A percentile compares a stretch with the other conserved stretches of the same genome.
phyloP scores from a whole-genome alignment of 495 filamentous ascomycete genomes.

The Penicillium tannophilum region DNA sequence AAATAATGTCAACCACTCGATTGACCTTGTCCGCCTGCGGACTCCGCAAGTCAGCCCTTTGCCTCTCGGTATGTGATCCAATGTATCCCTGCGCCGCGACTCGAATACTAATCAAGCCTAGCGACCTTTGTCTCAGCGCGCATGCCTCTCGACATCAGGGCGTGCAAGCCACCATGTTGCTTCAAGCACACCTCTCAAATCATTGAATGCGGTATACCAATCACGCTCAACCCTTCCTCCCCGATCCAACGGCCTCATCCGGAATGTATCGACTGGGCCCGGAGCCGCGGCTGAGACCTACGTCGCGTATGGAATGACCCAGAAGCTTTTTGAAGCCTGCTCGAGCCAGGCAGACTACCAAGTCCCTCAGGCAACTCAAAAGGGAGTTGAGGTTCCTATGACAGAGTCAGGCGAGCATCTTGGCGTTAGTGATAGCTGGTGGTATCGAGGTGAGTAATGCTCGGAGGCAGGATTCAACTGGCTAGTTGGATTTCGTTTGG shows the following conservation, averaged over 20 bases:
- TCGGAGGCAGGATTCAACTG: not conserved
- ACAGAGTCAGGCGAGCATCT: conserved; percentile 76
- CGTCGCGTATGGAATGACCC: conserved; percentile 73
- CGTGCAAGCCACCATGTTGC: conserved; percentile 5
- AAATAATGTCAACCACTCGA: conserved; percentile 25
- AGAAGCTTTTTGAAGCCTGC: conserved; percentile 78
- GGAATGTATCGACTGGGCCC: conserved; percentile 34
- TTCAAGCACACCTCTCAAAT: conserved; percentile 1
- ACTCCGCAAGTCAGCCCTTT: conserved; percentile 10
- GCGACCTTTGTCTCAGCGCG: conserved; percentile 15
- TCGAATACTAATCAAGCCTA: conserved; percentile 8
- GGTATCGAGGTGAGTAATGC: conserved; percentile 68
- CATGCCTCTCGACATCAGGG: conserved; percentile 12
- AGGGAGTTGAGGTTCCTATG: conserved; percentile 58
- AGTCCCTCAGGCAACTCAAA: conserved; percentile 58
- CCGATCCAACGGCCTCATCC: conserved; percentile 31
- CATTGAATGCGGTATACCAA: conserved; percentile 11
- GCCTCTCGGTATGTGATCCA: conserved; percentile 18
- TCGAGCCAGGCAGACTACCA: conserved; percentile 73
- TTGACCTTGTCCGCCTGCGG: conserved; percentile 23
- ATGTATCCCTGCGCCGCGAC: not conserved
- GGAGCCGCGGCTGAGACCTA: conserved; percentile 64
- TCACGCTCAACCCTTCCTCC: conserved; percentile 22
- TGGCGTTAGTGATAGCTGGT: conserved; percentile 73
- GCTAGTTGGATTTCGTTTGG: not conserved